Percentiles rank a stretch among this genome's conserved stretches.
Evolutionary conservation across 2,329 filamentous ascomycete species (phyloP).

Genomic region (Talaromyces islandicus): DNA sequence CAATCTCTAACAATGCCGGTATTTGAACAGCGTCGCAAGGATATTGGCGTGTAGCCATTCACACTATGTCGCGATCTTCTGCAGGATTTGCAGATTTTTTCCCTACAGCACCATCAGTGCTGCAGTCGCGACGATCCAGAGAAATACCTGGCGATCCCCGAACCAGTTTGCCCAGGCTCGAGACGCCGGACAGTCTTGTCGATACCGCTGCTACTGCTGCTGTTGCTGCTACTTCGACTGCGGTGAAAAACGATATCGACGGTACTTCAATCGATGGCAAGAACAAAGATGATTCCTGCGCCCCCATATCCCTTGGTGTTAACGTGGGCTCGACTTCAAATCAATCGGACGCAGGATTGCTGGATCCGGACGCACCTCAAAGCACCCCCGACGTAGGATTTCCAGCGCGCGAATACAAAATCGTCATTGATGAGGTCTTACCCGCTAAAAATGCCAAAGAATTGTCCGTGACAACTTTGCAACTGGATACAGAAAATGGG

Average conservation of each 20-base stretch:
- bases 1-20: constrained; percentile 4
- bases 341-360: not conserved
- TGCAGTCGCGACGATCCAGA: constrained; percentile 44
- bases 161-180: constrained; percentile 48
- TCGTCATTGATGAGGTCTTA: not conserved
- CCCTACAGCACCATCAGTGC: constrained; percentile 66
- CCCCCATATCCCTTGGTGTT: constrained; percentile 10
- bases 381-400: not conserved
- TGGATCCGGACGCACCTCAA: not conserved
- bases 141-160: constrained; percentile 43
- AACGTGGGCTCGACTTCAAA: not conserved
- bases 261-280: not conserved
- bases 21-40: constrained; percentile 1
- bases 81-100: constrained; percentile 85
- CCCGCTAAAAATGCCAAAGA: not conserved
- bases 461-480: not conserved
- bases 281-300: not conserved
- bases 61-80: constrained; percentile 72
- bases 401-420: not conserved
- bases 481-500: not conserved
- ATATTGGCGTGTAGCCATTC: constrained; percentile 11
- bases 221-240: not conserved
- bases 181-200: constrained; percentile 31
- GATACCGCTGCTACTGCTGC: constrained; percentile 12
- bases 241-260: not conserved